These are phyloP conservation scores for Pseudocercospora fuligena DNA, from an alignment of 2,329 filamentous ascomycete species.

Conservation along the genomic window DNA sequence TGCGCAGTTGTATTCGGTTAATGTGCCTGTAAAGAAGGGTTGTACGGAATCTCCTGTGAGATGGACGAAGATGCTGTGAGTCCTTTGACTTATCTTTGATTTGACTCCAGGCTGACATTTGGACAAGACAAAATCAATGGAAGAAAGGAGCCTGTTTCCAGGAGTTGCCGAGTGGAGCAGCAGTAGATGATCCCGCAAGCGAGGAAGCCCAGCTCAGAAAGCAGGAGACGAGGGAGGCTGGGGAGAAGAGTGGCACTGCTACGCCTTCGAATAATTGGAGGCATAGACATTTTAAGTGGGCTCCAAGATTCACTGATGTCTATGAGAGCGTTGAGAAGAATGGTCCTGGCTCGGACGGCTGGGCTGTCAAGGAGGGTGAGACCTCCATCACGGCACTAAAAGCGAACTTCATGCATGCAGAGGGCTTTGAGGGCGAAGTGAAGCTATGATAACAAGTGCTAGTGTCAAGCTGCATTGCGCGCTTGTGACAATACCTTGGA, in stretches of 20 bases:
- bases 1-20: constrained; percentile 78
- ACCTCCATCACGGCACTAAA: constrained; percentile 90
- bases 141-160: constrained; percentile 81
- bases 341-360: constrained; percentile 84
- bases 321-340: constrained; percentile 83
- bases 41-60: constrained; percentile 72
- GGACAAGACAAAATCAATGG: constrained; percentile 77
- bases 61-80: constrained; percentile 75
- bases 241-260: constrained; percentile 38
- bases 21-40: constrained; percentile 81
- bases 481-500: not conserved
- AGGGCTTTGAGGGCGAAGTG: constrained; percentile 71
- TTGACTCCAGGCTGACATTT: not conserved
- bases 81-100: not conserved
- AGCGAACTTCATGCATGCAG: constrained; percentile 87
- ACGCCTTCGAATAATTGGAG: constrained; percentile 56
- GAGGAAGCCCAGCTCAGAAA: constrained; percentile 77
- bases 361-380: constrained; percentile 84
- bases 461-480: not conserved
- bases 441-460: constrained; percentile 63
- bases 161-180: constrained; percentile 68
- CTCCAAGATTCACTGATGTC: constrained; percentile 83
- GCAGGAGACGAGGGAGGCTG: constrained; percentile 55
- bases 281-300: constrained; percentile 95
- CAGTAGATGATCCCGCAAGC: constrained; percentile 62